Base-by-base conservation (phyloP, 768 basidiomycete species). In the Leccinum arenicola region DNA sequence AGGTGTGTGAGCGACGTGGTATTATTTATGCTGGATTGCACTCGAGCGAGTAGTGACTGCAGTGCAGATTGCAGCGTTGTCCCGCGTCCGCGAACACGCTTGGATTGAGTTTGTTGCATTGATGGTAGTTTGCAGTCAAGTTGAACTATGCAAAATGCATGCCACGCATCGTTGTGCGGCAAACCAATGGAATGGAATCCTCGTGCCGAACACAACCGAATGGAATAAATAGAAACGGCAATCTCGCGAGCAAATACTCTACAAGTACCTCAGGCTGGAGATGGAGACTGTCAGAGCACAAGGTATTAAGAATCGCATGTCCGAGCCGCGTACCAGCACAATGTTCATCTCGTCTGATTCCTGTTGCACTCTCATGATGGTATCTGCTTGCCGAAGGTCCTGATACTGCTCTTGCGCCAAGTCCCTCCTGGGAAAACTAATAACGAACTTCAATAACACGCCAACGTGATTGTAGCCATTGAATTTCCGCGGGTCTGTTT, bases 331-430 rank as follows among this genome's bases (percentile, higher is more conserved):
- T 66, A 95, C 95, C 74, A 99, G 77, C 27, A 27, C 27, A 8
- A 33, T 33, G 31, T 99, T 99, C 3, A 96, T 98, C 78, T 99
- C 97, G 73, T 99, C 96, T 55, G 98, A 76, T 72, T 98, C 97
- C 70, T 94, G 90, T 74, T 99, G 97, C 12, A 99, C 96, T 64
- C 88, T 84, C 95, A 98, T 96, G 70, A 99, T 98, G n/a, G 92
- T 89, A 77, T 99, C 96, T 7, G 96, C 96, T 76, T 98, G 94
- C 64, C 86, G 83, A 14, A 96, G 96, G 75, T 99, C 96, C 76
- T 98, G 96, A 73, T 97, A 98, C 75, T 93, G 31, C 31, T 31
- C 31, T 31, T 31, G 31, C 31, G 10, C 10, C 31, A 31, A 10
- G 10, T 31, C 10, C 10, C 31, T 31, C 31, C 31, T 31, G 31